Conservation (phyloP, 768 basidiomycete genomes). For the Xerocomellus amylosporus region DNA sequence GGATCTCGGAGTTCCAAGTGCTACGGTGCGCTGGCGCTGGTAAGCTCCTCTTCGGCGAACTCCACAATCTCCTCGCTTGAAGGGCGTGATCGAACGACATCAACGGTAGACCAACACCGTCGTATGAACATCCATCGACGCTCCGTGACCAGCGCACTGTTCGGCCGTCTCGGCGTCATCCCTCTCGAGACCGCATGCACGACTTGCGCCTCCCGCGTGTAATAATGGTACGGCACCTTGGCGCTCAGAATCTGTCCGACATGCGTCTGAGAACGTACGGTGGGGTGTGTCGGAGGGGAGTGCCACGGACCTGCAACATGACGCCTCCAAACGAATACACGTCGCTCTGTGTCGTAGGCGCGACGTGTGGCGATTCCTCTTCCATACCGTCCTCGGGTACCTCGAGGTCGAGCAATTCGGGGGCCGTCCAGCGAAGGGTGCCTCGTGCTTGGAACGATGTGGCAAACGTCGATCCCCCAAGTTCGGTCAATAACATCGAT, state of each 20-base stretch:
- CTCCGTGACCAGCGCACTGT: not conserved
- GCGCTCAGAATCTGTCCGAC: conserved; percentile 2
- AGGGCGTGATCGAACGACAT: conserved; percentile 26
- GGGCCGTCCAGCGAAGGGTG: not conserved
- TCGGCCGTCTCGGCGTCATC: not conserved
- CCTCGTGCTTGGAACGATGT: not conserved
- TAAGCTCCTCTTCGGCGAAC: conserved; percentile 1
- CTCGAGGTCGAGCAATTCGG: conserved; percentile 1
- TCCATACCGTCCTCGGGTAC: not conserved
- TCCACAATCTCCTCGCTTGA: conserved; percentile 25
- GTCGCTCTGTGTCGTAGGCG: not conserved
- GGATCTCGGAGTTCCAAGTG: not conserved
- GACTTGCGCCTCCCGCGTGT: conserved; percentile 7
- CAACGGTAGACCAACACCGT: conserved; percentile 24
- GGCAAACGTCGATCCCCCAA: not conserved
- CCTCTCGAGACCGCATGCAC: conserved; percentile 3
- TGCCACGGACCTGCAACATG: conserved; percentile 1
- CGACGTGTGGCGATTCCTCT: not conserved
- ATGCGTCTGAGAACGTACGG: not conserved
- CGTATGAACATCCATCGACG: conserved; percentile 12
- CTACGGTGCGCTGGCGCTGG: not conserved
- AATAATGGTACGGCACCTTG: conserved; percentile 14
- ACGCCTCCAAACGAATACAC: conserved; percentile 2
- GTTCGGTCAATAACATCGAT: conserved; percentile 4
- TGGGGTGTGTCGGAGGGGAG: too few relatives aligned